A percentile compares a stretch with the other conserved stretches of the same genome.
These are phyloP conservation scores for Pseudozyma flocculosa DNA, from an alignment of 1,284 basidiomycete genomes.

Conservation along the genomic window DNA sequence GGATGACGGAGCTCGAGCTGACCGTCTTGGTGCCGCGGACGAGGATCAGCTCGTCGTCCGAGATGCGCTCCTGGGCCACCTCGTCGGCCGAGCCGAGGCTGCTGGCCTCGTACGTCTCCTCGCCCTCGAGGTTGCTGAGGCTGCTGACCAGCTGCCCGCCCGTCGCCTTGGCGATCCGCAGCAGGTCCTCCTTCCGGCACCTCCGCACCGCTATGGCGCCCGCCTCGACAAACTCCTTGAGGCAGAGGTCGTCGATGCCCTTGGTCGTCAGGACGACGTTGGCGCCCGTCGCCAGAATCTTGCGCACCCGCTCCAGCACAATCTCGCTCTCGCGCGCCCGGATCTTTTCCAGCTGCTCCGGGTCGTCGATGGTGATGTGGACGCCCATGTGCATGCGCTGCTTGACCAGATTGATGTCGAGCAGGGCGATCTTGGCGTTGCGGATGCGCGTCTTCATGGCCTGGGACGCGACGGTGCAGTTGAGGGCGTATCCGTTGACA, in stretches of 20 bases:
- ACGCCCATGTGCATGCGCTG: slow-evolving; percentile 96
- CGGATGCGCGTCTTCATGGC: slow-evolving; percentile 96
- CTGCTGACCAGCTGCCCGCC: slow-evolving; percentile 91
- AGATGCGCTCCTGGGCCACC: slow-evolving; percentile 92
- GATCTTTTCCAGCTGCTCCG: slow-evolving; percentile 94
- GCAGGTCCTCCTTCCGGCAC: slow-evolving; percentile 95
- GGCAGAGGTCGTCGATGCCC: slow-evolving; percentile 95
- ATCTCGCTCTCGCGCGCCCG: slow-evolving; percentile 93
- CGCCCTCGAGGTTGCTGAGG: slow-evolving; percentile 93
- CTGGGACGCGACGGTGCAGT: slow-evolving; percentile 98
- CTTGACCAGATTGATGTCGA: slow-evolving; percentile 98
- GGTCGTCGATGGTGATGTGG: slow-evolving; percentile 96
- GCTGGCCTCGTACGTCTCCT: slow-evolving; percentile 93
- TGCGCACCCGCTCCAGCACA: slow-evolving; percentile 90
- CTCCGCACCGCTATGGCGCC: slow-evolving; percentile 98
- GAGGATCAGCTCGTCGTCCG: slow-evolving; percentile 97
- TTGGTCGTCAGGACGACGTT: slow-evolving; percentile 98
- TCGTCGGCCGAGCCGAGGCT: slow-evolving; percentile 90
- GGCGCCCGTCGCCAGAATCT: slow-evolving; percentile 92
- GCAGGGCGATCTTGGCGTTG: slow-evolving; percentile 93
- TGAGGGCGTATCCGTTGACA: slow-evolving; percentile 95
- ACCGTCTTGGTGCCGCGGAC: slow-evolving; percentile 97
- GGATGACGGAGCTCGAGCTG: slow-evolving; percentile 85
- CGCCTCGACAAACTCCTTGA: slow-evolving; percentile 99
- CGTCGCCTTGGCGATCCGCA: slow-evolving; percentile 94